These are phyloP conservation scores for Aspergillus sp. DNA, from an alignment of 2,329 filamentous ascomycete genomes.

Conservation along the genomic window DNA sequence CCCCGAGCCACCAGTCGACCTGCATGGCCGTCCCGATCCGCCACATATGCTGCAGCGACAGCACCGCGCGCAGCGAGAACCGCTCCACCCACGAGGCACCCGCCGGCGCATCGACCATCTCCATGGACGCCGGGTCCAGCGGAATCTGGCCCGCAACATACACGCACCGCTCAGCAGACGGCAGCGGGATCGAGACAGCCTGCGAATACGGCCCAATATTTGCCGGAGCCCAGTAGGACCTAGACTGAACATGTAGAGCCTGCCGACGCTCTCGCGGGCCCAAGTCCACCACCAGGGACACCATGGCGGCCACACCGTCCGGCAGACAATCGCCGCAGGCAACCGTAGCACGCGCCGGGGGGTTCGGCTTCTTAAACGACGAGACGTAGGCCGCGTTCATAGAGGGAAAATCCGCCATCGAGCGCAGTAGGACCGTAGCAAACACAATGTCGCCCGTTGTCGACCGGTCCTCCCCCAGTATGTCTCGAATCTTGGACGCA, in stretches of 20 bases:
- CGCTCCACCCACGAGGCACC: constrained; percentile 27
- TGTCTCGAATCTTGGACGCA: constrained; percentile 19
- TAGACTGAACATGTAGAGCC: constrained; percentile 82
- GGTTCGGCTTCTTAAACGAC: constrained; percentile 74
- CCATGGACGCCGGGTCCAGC: constrained; percentile 77
- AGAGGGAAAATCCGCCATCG: constrained; percentile 73
- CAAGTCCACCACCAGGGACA: constrained; percentile 51
- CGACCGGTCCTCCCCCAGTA: constrained; percentile 18
- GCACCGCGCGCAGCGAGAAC: constrained; percentile 59
- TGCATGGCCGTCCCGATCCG: constrained; percentile 71
- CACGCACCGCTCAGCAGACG: constrained; percentile 43
- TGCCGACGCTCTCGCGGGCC: constrained; percentile 31
- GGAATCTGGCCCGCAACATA: constrained; percentile 90
- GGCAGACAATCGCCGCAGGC: constrained; percentile 70
- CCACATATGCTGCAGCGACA: constrained; percentile 87
- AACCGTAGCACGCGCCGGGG: constrained; percentile 80
- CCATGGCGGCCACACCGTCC: constrained; percentile 57
- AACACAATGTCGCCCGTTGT: constrained; percentile 44
- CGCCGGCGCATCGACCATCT: constrained; percentile 29
- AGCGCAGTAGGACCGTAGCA: constrained; percentile 66
- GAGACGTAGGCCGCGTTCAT: constrained; percentile 74
- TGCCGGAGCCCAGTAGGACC: constrained; percentile 95
- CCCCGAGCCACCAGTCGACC: constrained; percentile 72
- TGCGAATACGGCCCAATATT: constrained; percentile 98
- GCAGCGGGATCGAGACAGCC: constrained; percentile 55